phyloP scores from a whole-genome alignment of 495 filamentous ascomycete genomes.

The Aspergillus carlsbadensis region DNA sequence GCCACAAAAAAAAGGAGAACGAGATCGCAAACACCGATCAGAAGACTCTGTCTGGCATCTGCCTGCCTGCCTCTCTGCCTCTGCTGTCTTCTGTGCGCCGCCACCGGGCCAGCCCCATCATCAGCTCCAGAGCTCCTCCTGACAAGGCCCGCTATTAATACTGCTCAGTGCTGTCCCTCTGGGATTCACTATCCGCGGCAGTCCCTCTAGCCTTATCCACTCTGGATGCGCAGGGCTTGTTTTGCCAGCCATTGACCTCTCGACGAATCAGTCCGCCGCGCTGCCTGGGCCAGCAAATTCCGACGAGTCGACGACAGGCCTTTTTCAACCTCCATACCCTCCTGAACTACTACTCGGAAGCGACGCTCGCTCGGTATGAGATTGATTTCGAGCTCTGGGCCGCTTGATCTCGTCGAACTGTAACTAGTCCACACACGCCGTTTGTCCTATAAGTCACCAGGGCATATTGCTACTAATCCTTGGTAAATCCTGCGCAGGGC shows the following conservation, averaged over 20 bases:
- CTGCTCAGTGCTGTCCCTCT: neutral
- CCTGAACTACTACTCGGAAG: neutral
- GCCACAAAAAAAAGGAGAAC: neutral
- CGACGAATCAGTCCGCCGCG: neutral
- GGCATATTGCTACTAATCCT: neutral
- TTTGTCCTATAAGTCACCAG: conserved; percentile 3
- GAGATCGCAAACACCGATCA: neutral
- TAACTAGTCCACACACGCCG: neutral
- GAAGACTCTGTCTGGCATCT: too few relatives aligned
- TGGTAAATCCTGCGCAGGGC: neutral
- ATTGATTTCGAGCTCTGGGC: conserved; percentile 2
- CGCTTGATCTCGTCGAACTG: neutral
- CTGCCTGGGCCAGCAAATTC: neutral
- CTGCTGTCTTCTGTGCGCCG: neutral
- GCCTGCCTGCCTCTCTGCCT: too few relatives aligned
- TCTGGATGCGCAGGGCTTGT: conserved; percentile 10
- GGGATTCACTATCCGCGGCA: conserved; percentile 9
- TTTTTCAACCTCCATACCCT: conserved; percentile 14
- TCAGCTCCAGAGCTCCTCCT: neutral
- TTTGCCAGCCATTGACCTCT: neutral
- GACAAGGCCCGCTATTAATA: conserved; percentile 1
- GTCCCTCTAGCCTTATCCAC: conserved; percentile 12
- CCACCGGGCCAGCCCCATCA: neutral
- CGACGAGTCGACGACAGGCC: conserved; percentile 1
- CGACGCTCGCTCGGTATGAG: neutral